Conservation (phyloP, 2,329 filamentous ascomycete genomes). For the Lithohypha guttulata region DNA sequence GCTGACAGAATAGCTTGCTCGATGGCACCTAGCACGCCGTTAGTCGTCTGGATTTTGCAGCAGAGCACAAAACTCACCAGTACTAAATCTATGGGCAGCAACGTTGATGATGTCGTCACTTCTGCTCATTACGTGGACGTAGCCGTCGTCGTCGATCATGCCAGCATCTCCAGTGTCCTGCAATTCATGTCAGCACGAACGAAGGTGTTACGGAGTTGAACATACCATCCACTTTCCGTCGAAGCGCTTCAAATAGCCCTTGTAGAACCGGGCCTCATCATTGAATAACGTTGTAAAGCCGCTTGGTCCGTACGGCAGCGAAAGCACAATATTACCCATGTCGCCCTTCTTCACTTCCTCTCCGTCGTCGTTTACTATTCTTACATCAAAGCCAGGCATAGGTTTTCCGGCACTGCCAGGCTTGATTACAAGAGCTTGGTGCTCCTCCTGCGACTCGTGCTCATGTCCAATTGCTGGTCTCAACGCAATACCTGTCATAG, state of each 20-base stretch:
- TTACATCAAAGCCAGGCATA: slow-evolving; percentile 83
- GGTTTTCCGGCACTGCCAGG: slow-evolving; percentile 83
- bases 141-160: slow-evolving; percentile 65
- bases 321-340: slow-evolving; percentile 89
- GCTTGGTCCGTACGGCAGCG: slow-evolving; percentile 70
- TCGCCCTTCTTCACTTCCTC: slow-evolving; percentile 56
- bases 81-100: slow-evolving; percentile 83
- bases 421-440: slow-evolving; percentile 52
- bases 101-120: slow-evolving; percentile 89
- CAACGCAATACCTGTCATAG: slow-evolving; percentile 55
- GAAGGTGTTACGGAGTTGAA: too few relatives aligned
- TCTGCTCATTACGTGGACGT: slow-evolving; percentile 52
- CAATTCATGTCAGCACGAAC: too few relatives aligned
- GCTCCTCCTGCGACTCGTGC: slow-evolving; percentile 19
- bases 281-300: slow-evolving; percentile 78
- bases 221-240: slow-evolving; percentile 67
- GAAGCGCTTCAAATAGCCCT: slow-evolving; percentile 74
- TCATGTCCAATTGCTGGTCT: slow-evolving; percentile 50
- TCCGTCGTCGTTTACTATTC: slow-evolving; percentile 71
- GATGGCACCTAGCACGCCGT: slow-evolving; percentile 53
- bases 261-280: slow-evolving; percentile 77
- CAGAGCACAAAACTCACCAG: slow-evolving; percentile 45
- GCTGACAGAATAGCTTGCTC: slow-evolving; percentile 84
- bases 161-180: slow-evolving; percentile 91
- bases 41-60: background rate